Evolutionary conservation across 1,284 basidiomycete genomes (phyloP).

Genomic region (Pisolithus thermaeus): DNA sequence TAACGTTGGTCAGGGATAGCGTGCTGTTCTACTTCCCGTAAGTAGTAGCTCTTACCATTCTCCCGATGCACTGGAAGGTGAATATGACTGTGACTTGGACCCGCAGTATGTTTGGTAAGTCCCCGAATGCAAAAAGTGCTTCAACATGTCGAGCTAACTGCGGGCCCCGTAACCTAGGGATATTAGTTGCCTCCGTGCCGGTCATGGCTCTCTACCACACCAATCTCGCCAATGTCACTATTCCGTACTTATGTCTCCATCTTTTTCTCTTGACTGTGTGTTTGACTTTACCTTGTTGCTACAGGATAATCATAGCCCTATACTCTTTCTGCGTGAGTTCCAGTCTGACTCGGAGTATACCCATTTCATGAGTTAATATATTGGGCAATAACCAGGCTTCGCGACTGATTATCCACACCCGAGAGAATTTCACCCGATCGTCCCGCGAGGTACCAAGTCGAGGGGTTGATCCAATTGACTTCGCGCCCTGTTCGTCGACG

Average conservation of each 20-base stretch:
- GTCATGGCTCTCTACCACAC: background rate
- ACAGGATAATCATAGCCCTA: background rate
- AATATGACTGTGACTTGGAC: background rate
- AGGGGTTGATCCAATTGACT: too few species aligned
- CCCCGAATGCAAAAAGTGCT: too few species aligned
- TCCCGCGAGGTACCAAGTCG: too few species aligned
- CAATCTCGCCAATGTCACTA: background rate
- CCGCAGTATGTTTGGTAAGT: background rate
- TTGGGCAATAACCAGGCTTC: background rate
- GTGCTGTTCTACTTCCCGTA: constrained; percentile 19
- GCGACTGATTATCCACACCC: background rate
- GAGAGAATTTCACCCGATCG: background rate
- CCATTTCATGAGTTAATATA: background rate
- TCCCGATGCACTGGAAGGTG: background rate
- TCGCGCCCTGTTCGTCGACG: background rate
- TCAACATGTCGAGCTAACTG: background rate
- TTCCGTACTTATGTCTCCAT: background rate
- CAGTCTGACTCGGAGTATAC: too few species aligned
- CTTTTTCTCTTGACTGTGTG: background rate
- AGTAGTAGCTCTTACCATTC: background rate
- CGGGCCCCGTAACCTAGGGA: background rate
- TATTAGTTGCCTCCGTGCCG: background rate
- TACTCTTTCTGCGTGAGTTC: too few species aligned
- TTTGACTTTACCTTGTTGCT: background rate
- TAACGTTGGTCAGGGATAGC: constrained; percentile 10